phyloP scores from a whole-genome alignment of 2,329 filamentous ascomycete species.

The Scedosporium boydii region DNA sequence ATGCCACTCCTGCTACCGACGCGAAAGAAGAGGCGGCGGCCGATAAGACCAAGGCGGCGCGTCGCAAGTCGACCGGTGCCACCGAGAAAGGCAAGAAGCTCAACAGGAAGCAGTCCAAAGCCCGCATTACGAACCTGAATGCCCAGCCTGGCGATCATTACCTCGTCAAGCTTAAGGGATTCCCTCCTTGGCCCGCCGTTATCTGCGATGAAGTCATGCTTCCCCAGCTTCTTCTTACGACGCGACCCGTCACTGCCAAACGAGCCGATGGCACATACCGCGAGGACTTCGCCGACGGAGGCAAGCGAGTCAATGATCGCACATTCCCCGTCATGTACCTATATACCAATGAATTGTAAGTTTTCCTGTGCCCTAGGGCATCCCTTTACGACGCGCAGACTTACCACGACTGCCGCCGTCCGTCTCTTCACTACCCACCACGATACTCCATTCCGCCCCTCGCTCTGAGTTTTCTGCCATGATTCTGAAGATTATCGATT shows the following conservation, averaged over 20 bases:
- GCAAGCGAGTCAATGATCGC: constrained; percentile 74
- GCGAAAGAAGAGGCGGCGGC: constrained; percentile 24
- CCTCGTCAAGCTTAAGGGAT: constrained; percentile 88
- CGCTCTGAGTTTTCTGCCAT: no score
- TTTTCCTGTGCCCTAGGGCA: constrained; percentile 27
- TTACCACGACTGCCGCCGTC: background rate
- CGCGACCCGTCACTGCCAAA: constrained; percentile 75
- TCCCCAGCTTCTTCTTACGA: constrained; percentile 64
- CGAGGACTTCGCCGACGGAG: constrained; percentile 78
- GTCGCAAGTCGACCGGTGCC: constrained; percentile 64
- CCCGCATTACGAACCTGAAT: constrained; percentile 61
- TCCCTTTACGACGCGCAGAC: background rate
- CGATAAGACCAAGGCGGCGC: constrained; percentile 33
- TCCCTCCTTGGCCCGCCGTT: constrained; percentile 88
- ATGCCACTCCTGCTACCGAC: constrained; percentile 18
- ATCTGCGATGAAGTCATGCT: constrained; percentile 94
- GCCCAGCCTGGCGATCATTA: constrained; percentile 87
- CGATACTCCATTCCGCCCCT: no score
- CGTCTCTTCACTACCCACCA: background rate
- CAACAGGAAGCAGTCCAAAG: constrained; percentile 75
- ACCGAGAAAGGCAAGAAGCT: constrained; percentile 67
- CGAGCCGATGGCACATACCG: constrained; percentile 78
- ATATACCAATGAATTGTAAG: constrained; percentile 94
- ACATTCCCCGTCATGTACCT: constrained; percentile 95
- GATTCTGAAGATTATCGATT: background rate